Evolutionary conservation across 768 basidiomycete species (phyloP).

Genomic region (Leccinum variicolor): DNA sequence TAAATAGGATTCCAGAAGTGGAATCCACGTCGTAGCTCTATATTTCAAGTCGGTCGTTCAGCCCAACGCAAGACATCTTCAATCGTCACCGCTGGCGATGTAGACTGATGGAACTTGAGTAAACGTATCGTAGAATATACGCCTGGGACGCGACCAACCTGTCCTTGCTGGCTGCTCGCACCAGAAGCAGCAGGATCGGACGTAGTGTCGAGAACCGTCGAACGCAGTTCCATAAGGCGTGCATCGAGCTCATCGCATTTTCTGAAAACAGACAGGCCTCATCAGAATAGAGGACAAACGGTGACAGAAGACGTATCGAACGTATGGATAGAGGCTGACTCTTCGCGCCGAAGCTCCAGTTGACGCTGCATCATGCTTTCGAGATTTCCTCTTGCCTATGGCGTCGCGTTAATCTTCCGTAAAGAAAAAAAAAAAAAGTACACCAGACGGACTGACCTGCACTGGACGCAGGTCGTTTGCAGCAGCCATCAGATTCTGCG

Average conservation of each 20-base stretch:
- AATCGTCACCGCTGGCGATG: constrained; percentile 10
- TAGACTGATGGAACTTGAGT: constrained; percentile 7
- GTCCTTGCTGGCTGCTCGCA: constrained; percentile 6
- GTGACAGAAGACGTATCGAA: constrained; percentile 34
- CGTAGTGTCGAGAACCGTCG: constrained; percentile 14
- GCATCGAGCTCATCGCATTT: constrained; percentile 71
- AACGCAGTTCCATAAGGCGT: constrained; percentile 55
- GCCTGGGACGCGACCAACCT: constrained; percentile 12
- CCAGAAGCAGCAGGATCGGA: neutral
- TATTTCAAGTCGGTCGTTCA: constrained; percentile 39
- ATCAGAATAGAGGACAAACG: constrained; percentile 7
- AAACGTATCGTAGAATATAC: neutral
- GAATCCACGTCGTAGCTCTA: neutral
- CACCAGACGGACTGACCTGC: constrained; percentile 50
- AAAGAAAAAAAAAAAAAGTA: neutral
- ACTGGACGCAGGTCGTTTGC: constrained; percentile 88
- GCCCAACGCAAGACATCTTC: constrained; percentile 57
- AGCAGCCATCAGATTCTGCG: constrained; percentile 86
- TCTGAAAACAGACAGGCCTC: constrained; percentile 30
- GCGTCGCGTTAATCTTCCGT: neutral
- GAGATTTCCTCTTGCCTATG: constrained; percentile 73
- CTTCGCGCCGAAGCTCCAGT: constrained; percentile 67
- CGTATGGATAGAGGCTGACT: constrained; percentile 68
- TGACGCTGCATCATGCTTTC: constrained; percentile 82
- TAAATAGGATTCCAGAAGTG: no score